Evolutionary conservation across 306 rosid genomes (phyloP).

Genomic region (Sesbania bispinosa): DNA sequence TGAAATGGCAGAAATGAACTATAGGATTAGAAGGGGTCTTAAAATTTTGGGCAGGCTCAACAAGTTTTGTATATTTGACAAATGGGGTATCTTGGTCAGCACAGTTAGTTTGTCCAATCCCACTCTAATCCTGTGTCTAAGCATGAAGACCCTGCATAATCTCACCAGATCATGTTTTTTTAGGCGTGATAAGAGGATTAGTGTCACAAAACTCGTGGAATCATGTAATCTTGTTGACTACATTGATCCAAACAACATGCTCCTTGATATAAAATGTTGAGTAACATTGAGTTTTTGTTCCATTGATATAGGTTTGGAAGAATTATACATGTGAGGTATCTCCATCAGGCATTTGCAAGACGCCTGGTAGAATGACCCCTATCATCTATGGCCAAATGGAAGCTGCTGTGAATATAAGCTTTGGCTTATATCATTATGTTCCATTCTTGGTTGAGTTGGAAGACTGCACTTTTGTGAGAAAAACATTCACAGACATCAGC

Average conservation of each 20-base stretch:
- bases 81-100: not conserved
- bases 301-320: conserved; percentile 74
- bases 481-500: conserved; percentile 59
- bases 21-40: not conserved
- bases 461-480: conserved; percentile 75
- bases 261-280: not conserved
- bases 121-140: not conserved
- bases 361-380: conserved; percentile 79
- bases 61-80: too few species aligned
- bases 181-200: not conserved
- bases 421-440: conserved; percentile 60
- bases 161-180: not conserved
- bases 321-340: conserved; percentile 53
- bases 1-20: not conserved
- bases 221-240: not conserved
- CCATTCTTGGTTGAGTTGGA: conserved; percentile 66
- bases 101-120: not conserved
- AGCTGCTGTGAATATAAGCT: conserved; percentile 63
- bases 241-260: not conserved
- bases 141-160: not conserved
- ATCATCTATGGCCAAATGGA: conserved; percentile 44
- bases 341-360: conserved; percentile 37
- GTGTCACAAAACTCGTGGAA: not conserved
- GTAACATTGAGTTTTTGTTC: conserved; percentile 20
- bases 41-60: too few species aligned